Evolutionary conservation across 225 moss, liverwort and hornwort species (phyloP), one percentile per base, ranked within the genome.

Genomic region (Rhytidiadelphus loreus): DNA sequence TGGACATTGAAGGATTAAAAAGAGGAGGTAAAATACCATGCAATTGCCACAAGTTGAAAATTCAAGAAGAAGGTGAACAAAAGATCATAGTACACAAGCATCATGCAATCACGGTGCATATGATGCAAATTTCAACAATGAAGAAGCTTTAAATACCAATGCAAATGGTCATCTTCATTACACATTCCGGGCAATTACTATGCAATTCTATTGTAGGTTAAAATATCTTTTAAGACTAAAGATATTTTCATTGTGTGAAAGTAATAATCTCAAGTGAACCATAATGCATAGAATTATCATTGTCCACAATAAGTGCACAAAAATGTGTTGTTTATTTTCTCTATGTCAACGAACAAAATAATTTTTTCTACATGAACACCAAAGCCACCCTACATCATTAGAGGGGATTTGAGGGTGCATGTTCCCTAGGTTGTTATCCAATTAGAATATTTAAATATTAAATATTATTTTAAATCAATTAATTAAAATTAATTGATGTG

Each of bases 61-160:
- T 68, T 68, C 12, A 68, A 66, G 6, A 11, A 37, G 11, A 11
- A 37, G 11, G 37, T 66, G 21, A 64, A 66, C 6, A 20, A 7
- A 69, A 0, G 22, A n/a, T n/a, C n/a, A 5, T 68, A 66, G 9
- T 68, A 68, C 12, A n/a, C 12, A 68, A 68, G 22, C 23, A n/a
- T 68, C 7, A 68, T 23, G n/a, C 0, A 13, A 1, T 13, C 2
- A 39, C 24, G 7, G 13, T 0, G 1, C n/a, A n/a, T 13, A 7
- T 23, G 23, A 68, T 2, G 23, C 12, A 68, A n/a, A 4, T 68
- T 7, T 7, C 68, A 68, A n/a, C 4, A n/a, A 23, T 68, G 2
- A n/a, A 68, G 4, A n/a, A 68, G 23, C 22, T 37, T n/a, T 13
- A 18, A n/a, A n/a, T 11, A n/a, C n/a, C 4, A n/a, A 0, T 68